phyloP scores from a whole-genome alignment of 2,329 filamentous ascomycete species.

The Colletotrichum higginsianum region DNA sequence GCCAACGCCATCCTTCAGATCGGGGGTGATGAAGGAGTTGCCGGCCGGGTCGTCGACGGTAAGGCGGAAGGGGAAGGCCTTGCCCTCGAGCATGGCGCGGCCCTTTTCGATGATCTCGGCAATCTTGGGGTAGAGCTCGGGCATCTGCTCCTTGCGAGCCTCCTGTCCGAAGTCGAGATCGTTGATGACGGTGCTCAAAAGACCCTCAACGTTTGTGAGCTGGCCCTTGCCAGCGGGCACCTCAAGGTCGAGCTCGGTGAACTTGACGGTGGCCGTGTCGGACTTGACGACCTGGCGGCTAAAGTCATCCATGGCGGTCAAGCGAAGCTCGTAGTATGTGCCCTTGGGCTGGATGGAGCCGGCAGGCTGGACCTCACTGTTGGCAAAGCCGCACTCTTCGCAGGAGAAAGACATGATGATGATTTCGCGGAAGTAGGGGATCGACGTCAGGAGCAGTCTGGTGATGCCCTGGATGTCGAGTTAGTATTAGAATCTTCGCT shows the following conservation, averaged over 20 bases:
- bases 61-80: constrained; percentile 88
- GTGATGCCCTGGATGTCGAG: constrained; percentile 77
- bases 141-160: constrained; percentile 82
- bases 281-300: constrained; percentile 92
- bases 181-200: constrained; percentile 82
- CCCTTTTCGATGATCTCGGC: constrained; percentile 82
- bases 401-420: constrained; percentile 98
- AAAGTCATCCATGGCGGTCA: constrained; percentile 82
- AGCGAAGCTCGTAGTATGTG: constrained; percentile 84
- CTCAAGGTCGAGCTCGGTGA: constrained; percentile 94
- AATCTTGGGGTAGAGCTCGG: constrained; percentile 85
- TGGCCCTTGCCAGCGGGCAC: constrained; percentile 92
- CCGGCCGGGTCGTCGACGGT: constrained; percentile 92
- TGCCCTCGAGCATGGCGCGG: constrained; percentile 82
- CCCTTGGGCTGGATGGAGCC: constrained; percentile 93
- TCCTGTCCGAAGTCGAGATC: constrained; percentile 88
- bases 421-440: constrained; percentile 97
- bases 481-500: constrained; percentile 36
- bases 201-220: constrained; percentile 93
- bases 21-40: constrained; percentile 96
- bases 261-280: constrained; percentile 86
- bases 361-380: constrained; percentile 94
- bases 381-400: constrained; percentile 88
- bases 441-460: constrained; percentile 87
- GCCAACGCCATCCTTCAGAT: constrained; percentile 82